phyloP scores from a whole-genome alignment of 768 basidiomycete genomes.

The Hericium erinaceus region DNA sequence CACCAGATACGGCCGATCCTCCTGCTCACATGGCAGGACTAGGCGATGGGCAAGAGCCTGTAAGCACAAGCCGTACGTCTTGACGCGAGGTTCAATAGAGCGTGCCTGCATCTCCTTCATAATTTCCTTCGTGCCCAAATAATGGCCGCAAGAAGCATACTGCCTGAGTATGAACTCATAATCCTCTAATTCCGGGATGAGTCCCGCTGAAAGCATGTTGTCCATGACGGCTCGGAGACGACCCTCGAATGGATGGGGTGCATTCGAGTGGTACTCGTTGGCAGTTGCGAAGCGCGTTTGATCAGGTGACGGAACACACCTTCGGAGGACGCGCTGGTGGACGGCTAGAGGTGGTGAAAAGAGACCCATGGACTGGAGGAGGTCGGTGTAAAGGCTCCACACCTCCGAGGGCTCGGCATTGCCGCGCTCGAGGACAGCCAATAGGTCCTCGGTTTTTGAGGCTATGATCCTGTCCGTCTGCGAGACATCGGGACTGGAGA shows the following conservation, averaged over 20 bases:
- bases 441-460: slow-evolving; percentile 8
- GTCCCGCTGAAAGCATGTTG: slow-evolving; percentile 53
- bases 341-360: slow-evolving; percentile 49
- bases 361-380: slow-evolving; percentile 39
- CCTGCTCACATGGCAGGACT: slow-evolving; percentile 41
- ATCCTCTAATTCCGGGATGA: slow-evolving; percentile 42
- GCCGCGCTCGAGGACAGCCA: slow-evolving; percentile 7
- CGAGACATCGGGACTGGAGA: not conserved
- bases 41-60: slow-evolving; percentile 65
- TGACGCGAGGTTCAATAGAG: slow-evolving; percentile 38
- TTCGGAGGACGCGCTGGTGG: slow-evolving; percentile 63
- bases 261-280: slow-evolving; percentile 26
- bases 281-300: slow-evolving; percentile 37
- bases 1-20: slow-evolving; percentile 26
- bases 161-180: slow-evolving; percentile 70
- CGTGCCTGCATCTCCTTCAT: slow-evolving; percentile 45
- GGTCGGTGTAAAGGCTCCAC: slow-evolving; percentile 56
- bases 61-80: slow-evolving; percentile 56
- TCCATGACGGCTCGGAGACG: slow-evolving; percentile 60
- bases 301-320: slow-evolving; percentile 43
- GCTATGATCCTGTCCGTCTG: slow-evolving; percentile 11
- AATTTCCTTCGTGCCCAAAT: slow-evolving; percentile 47
- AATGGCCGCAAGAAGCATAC: slow-evolving; percentile 69
- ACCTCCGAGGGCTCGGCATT: slow-evolving; percentile 34
- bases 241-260: slow-evolving; percentile 50